A percentile compares a stretch with the other conserved stretches of the same genome.
Evolutionary conservation across 2,329 filamentous ascomycete genomes (phyloP).

Genomic region (Ilyonectria mors-panacis): DNA sequence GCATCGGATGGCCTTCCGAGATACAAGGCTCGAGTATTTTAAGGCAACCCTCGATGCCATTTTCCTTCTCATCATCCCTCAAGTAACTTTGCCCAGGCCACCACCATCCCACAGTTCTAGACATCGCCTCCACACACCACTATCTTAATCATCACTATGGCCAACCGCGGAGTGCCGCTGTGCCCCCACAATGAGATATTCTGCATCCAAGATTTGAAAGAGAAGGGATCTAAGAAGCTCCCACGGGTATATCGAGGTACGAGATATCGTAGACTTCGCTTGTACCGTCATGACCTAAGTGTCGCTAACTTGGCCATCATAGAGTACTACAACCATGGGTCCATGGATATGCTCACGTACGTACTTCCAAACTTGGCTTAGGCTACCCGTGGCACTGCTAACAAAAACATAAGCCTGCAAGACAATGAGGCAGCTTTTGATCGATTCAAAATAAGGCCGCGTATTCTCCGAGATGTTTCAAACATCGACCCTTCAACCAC

Average conservation of each 20-base stretch:
- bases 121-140: background rate
- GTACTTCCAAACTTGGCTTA: background rate
- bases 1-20: background rate
- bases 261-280: background rate
- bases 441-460: conserved; percentile 40
- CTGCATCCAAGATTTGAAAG: conserved; percentile 21
- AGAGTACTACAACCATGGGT: conserved; percentile 14
- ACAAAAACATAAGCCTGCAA: conserved; percentile 45
- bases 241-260: conserved; percentile 13
- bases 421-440: conserved; percentile 68
- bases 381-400: background rate
- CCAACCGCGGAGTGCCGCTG: conserved; percentile 17
- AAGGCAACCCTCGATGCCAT: background rate
- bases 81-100: background rate
- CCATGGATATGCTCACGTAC: conserved; percentile 9
- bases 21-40: background rate
- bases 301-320: background rate
- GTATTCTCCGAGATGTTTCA: conserved; percentile 11
- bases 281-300: background rate
- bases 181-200: conserved; percentile 22
- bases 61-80: background rate
- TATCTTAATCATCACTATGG: conserved; percentile 3
- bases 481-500: conserved; percentile 1
- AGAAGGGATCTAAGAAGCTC: conserved; percentile 18
- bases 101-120: background rate